Conservation (phyloP, 352 stramenopile species). For the Thraustotheca clavata region DNA sequence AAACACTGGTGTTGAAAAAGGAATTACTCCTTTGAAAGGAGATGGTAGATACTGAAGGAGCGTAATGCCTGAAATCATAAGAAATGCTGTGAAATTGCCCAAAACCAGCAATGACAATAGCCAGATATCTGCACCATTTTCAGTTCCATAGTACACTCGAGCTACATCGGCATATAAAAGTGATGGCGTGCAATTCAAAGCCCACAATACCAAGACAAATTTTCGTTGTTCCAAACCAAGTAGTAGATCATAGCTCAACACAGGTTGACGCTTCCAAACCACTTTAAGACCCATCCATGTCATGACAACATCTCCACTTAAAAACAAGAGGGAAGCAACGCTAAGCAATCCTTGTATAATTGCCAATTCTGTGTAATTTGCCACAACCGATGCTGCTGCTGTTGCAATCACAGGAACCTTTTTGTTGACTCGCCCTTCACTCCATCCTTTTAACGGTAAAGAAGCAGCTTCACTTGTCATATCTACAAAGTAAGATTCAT, state of each 20-base stretch:
- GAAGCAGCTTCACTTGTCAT: not conserved
- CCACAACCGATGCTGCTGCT: not conserved
- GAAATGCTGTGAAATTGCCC: not conserved
- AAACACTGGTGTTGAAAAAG: constrained; percentile 6
- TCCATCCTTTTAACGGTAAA: not conserved
- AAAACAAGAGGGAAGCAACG: not conserved
- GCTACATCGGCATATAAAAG: constrained; percentile 9
- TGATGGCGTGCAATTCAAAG: not conserved
- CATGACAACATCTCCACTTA: constrained; percentile 2
- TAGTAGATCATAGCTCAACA: constrained; percentile 8
- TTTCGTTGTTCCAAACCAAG: constrained; percentile 2
- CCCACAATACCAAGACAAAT: not conserved
- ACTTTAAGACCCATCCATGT: not conserved
- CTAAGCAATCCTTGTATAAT: constrained; percentile 1
- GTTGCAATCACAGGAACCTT: not conserved
- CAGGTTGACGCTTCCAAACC: not conserved
- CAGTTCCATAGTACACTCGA: constrained; percentile 13
- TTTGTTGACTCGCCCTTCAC: not conserved
- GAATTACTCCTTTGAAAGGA: not conserved
- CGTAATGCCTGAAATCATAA: not conserved
- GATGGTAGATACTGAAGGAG: not conserved
- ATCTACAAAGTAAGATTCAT: not conserved
- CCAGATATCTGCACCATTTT: constrained; percentile 10
- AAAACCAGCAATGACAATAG: not conserved
- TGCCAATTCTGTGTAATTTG: not conserved